A percentile compares a stretch with the other conserved stretches of the same genome.
phyloP scores from a whole-genome alignment of 2,329 filamentous ascomycete species.

The Penicillium sp. region DNA sequence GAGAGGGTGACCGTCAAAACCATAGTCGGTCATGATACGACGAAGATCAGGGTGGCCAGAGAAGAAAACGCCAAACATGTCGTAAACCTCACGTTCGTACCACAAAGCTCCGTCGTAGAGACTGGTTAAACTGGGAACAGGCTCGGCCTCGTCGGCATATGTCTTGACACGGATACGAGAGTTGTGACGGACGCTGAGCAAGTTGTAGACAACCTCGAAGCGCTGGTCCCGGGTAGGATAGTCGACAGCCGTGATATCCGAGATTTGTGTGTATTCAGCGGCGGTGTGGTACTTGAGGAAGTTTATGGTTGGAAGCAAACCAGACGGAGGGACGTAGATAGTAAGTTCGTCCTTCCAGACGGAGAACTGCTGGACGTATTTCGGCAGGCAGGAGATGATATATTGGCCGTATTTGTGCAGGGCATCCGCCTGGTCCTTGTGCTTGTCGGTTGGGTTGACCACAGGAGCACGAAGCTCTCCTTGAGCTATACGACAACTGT shows the following conservation, averaged over 20 bases:
- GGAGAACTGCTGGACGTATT: conserved; percentile 98
- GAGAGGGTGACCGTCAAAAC: conserved; percentile 94
- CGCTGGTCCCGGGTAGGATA: conserved; percentile 93
- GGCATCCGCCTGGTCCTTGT: conserved; percentile 77
- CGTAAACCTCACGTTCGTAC: conserved; percentile 98
- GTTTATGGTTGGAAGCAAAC: conserved; percentile 83
- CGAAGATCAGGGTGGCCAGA: conserved; percentile 89
- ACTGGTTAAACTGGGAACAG: conserved; percentile 80
- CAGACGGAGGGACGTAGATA: conserved; percentile 84
- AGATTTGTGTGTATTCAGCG: conserved; percentile 91
- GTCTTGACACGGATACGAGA: conserved; percentile 97
- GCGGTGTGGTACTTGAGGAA: conserved; percentile 98
- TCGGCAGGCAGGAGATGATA: conserved; percentile 92
- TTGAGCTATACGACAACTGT: conserved; percentile 30
- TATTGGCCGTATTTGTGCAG: conserved; percentile 95
- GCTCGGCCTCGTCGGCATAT: conserved; percentile 92
- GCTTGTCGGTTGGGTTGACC: conserved; percentile 91
- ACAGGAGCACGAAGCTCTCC: conserved; percentile 71
- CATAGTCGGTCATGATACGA: conserved; percentile 99
- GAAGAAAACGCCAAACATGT: conserved; percentile 97
- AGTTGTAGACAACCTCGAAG: conserved; percentile 97
- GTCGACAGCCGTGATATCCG: conserved; percentile 89
- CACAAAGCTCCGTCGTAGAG: conserved; percentile 96
- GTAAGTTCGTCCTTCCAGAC: conserved; percentile 99
- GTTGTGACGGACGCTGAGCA: conserved; percentile 94